Evolutionary conservation across 2,329 filamentous ascomycete genomes (phyloP).

Genomic region (Acrocalymma vagum): DNA sequence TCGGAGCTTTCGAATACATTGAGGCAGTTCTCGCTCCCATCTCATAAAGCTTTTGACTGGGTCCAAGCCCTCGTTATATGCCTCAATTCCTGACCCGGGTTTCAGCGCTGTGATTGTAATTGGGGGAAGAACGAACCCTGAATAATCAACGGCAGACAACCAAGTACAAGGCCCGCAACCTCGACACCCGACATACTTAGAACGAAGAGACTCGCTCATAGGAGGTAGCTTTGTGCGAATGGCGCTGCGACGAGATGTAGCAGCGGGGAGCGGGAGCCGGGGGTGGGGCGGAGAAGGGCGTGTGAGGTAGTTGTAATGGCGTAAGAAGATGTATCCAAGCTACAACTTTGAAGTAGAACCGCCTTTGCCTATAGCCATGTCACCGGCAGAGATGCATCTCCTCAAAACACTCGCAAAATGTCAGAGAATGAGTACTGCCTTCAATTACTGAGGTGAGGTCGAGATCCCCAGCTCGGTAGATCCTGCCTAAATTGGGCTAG

Average conservation of each 20-base stretch:
- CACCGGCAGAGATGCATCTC: no score
- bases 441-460: no score
- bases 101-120: slow-evolving; percentile 16
- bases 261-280: no score
- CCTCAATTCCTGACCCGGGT: slow-evolving; percentile 34
- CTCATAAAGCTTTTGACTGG: slow-evolving; percentile 47
- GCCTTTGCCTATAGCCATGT: no score
- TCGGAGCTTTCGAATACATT: slow-evolving; percentile 45
- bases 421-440: no score
- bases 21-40: slow-evolving; percentile 45
- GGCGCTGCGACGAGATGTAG: slow-evolving; percentile 18
- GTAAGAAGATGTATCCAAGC: no score
- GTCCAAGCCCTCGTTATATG: slow-evolving; percentile 50
- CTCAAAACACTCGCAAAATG: no score
- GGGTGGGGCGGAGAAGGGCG: no score
- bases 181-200: slow-evolving; percentile 40
- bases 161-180: slow-evolving; percentile 45
- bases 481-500: no score
- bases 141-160: slow-evolving; percentile 49
- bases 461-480: no score
- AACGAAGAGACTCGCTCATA: neutral
- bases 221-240: neutral
- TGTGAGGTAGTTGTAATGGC: no score
- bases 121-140: slow-evolving; percentile 23
- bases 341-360: no score